A percentile compares a stretch with the other conserved stretches of the same genome.
These are phyloP conservation scores for Boletus pseudopeckii DNA, from an alignment of 768 basidiomycete genomes.

Conservation along the genomic window DNA sequence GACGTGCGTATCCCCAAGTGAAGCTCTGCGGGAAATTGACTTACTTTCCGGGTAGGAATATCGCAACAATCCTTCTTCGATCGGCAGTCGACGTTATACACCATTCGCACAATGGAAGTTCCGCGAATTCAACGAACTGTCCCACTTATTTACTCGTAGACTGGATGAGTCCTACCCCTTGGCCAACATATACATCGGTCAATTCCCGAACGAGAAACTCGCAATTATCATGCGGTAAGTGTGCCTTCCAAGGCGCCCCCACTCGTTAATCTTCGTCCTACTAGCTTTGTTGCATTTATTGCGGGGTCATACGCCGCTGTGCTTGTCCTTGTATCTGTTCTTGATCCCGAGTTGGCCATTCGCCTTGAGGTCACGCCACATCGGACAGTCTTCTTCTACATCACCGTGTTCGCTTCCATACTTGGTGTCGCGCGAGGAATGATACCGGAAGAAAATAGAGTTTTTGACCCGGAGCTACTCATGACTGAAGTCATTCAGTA, in stretches of 20 bases:
- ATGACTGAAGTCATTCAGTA: slow-evolving; percentile 91
- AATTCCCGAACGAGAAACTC: slow-evolving; percentile 94
- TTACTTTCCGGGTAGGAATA: slow-evolving; percentile 67
- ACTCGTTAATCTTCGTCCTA: neutral
- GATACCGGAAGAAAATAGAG: slow-evolving; percentile 91
- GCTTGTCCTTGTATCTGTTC: slow-evolving; percentile 82
- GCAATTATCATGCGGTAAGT: slow-evolving; percentile 85
- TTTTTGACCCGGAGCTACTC: slow-evolving; percentile 90
- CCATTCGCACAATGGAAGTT: slow-evolving; percentile 98
- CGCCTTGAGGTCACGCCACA: slow-evolving; percentile 94
- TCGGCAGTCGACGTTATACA: slow-evolving; percentile 90
- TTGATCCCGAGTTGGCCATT: slow-evolving; percentile 91
- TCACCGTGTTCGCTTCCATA: slow-evolving; percentile 82
- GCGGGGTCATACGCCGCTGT: slow-evolving; percentile 97
- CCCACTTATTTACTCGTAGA: slow-evolving; percentile 85
- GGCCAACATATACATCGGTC: slow-evolving; percentile 94
- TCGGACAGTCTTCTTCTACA: slow-evolving; percentile 90
- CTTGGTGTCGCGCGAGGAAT: slow-evolving; percentile 90
- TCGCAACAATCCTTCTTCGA: slow-evolving; percentile 95
- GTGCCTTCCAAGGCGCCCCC: neutral
- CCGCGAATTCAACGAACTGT: slow-evolving; percentile 96
- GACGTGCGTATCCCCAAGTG: slow-evolving; percentile 58
- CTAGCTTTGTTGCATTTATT: slow-evolving; percentile 92
- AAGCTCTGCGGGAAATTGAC: neutral
- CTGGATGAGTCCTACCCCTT: slow-evolving; percentile 85